Percentiles rank a stretch among this genome's conserved stretches.
Evolutionary conservation across 345 rosid genomes (phyloP).

Genomic region (Dipteronia dyeriana): DNA sequence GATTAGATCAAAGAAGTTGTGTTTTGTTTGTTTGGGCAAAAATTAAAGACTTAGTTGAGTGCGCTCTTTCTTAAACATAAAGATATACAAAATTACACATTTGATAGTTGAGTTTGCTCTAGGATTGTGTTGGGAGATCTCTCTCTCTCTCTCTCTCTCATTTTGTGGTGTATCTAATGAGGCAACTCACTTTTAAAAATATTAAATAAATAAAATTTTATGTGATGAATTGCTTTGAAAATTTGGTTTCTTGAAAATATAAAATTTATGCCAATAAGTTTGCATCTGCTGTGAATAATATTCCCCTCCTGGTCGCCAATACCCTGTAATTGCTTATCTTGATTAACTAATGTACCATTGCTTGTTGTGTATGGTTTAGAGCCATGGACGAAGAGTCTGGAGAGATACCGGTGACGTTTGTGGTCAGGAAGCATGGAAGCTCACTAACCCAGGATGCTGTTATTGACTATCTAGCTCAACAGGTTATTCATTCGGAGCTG

Average conservation of each 20-base stretch:
- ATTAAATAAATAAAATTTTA: too few relatives aligned
- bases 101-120: not conserved
- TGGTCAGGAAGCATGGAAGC: slow-evolving; percentile 58
- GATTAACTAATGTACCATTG: not conserved
- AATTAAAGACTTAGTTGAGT: too few relatives aligned
- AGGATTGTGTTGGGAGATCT: not conserved
- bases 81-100: not conserved
- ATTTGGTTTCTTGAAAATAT: not conserved
- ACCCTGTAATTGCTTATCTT: not conserved
- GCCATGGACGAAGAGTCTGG: slow-evolving; percentile 52
- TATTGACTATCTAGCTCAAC: slow-evolving; percentile 54
- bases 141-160: not conserved
- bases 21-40: too few relatives aligned
- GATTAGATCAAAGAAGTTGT: too few relatives aligned
- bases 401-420: slow-evolving; percentile 87
- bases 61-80: not conserved
- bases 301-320: not conserved
- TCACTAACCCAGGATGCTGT: slow-evolving; percentile 47
- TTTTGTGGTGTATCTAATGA: not conserved
- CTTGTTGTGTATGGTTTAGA: slow-evolving; percentile 30
- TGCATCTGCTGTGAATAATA: not conserved
- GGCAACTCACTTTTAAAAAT: not conserved
- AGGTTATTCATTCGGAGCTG: slow-evolving; percentile 37
- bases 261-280: not conserved
- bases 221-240: not conserved